Conservation (phyloP, 2,329 filamentous ascomycete genomes). For the Trichoderma sp. region DNA sequence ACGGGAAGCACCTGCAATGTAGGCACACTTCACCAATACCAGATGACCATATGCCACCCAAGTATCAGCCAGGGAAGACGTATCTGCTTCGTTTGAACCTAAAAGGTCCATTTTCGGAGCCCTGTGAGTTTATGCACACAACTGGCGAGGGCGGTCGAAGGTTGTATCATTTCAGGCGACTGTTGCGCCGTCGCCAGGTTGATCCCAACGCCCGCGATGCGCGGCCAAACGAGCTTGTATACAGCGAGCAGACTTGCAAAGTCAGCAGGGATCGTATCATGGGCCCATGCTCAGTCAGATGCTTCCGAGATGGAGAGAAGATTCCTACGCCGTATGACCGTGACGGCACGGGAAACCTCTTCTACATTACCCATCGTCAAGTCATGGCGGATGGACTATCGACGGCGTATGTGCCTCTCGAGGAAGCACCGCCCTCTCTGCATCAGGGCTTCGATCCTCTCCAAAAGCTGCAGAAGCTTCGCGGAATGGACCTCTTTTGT, state of each 20-base stretch:
- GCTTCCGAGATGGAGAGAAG: slow-evolving; percentile 48
- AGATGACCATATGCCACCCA: slow-evolving; percentile 6
- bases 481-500: slow-evolving; percentile 73
- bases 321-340: slow-evolving; percentile 67
- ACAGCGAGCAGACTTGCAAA: slow-evolving; percentile 50
- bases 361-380: slow-evolving; percentile 57
- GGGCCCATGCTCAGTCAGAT: slow-evolving; percentile 62
- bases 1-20: slow-evolving; percentile 58
- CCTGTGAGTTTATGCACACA: slow-evolving; percentile 57
- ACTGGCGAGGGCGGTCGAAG: slow-evolving; percentile 30
- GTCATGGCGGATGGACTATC: background rate
- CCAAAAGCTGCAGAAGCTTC: slow-evolving; percentile 45
- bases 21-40: slow-evolving; percentile 38
- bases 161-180: slow-evolving; percentile 49
- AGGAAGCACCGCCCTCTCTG: slow-evolving; percentile 42
- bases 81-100: slow-evolving; percentile 51
- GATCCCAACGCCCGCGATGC: slow-evolving; percentile 39
- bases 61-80: slow-evolving; percentile 59
- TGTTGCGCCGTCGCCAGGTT: slow-evolving; percentile 53
- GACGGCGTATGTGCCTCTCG: slow-evolving; percentile 44
- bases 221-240: slow-evolving; percentile 61
- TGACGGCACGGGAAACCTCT: slow-evolving; percentile 66
- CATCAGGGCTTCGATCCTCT: slow-evolving; percentile 59
- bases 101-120: slow-evolving; percentile 52
- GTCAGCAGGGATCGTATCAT: slow-evolving; percentile 49